Evolutionary conservation across 768 basidiomycete genomes (phyloP).

Genomic region (Galerina marginata): DNA sequence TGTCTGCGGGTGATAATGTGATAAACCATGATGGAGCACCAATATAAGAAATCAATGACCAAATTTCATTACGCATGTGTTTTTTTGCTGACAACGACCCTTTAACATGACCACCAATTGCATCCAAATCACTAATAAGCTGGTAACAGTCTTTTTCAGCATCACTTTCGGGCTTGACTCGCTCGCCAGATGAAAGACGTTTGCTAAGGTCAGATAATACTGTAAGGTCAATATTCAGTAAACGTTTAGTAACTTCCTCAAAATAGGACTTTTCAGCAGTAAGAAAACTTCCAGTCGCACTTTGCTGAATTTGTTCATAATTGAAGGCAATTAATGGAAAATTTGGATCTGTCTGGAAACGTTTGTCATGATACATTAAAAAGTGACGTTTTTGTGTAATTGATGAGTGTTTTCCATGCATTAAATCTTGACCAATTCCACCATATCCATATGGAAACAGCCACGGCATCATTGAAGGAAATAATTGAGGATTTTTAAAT

Average conservation of each 20-base stretch:
- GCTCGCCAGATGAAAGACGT: conserved; percentile 28
- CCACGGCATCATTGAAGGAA: conserved; percentile 25
- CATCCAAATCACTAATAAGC: conserved; percentile 40
- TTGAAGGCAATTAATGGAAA: conserved; percentile 13
- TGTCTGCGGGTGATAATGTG: conserved; percentile 40
- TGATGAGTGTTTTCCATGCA: conserved; percentile 6
- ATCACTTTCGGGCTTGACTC: conserved; percentile 29
- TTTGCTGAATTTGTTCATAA: conserved; percentile 35
- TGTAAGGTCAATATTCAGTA: conserved; percentile 27
- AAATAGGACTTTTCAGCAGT: conserved; percentile 31
- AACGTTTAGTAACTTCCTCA: conserved; percentile 22
- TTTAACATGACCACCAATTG: conserved; percentile 34
- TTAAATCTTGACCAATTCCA: conserved; percentile 21
- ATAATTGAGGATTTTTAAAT: conserved; percentile 3
- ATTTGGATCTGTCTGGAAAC: conserved; percentile 9
- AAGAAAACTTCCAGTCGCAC: conserved; percentile 32
- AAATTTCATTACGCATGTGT: conserved; percentile 34
- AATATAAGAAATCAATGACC: conserved; percentile 29
- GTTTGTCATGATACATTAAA: conserved; percentile 36
- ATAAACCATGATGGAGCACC: conserved; percentile 41
- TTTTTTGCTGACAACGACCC: conserved; percentile 20
- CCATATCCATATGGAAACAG: conserved; percentile 46
- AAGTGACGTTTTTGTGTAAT: conserved; percentile 27
- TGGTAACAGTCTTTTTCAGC: conserved; percentile 40
- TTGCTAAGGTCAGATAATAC: conserved; percentile 25